Evolutionary conservation across 1,139 yeast genomes (phyloP), one percentile per base, ranked within the genome.

Genomic region (Magnusiomyces suaveolens): DNA sequence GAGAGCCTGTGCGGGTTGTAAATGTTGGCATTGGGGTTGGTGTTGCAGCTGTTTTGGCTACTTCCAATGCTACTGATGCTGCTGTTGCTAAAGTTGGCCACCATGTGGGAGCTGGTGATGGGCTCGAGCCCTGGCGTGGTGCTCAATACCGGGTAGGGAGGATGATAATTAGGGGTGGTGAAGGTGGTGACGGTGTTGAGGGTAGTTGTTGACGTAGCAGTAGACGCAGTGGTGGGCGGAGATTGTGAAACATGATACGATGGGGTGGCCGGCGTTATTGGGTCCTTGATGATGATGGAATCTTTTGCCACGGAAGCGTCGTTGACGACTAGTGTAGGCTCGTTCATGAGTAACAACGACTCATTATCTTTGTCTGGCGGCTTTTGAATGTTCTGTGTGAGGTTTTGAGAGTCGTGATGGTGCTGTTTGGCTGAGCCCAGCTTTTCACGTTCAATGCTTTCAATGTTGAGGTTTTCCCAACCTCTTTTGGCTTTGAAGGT

Each of bases 401-500:
- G 18, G 43, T 20, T 39, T 43, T 20, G 26, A 43, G 26, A 6
- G 18, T 21, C 26, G 10, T 6, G 16, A 18, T 21, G 25, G 20
- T 21, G 46, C 4, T 21, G 23, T 43, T 43, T 20, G 4, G 46
- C 4, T 6, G 47, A 43, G 16, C 29, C 48, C 29, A 32, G 47
- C 33, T 24, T 41, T n/a, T 41, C 44, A n/a, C 44, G 44, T 41
- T 41, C 44, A 20, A 41, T 41, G 44, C 44, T 41, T 8, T 41
- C 44, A 8, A 41, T 8, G 20, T 41, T 41, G 25, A 41, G 20
- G 44, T 41, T 18, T 41, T 41, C 44, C 51, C 51, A 39, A n/a
- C 43, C 43, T 18, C 51, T 23, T 48, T 36, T 48, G 6, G 51
- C 32, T 25, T 48, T 48, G 36, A 48, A 36, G 21, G 51, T 36